A percentile compares a stretch with the other conserved stretches of the same genome.
Conservation (phyloP, 768 basidiomycete species). For the Calocera viscosa region DNA sequence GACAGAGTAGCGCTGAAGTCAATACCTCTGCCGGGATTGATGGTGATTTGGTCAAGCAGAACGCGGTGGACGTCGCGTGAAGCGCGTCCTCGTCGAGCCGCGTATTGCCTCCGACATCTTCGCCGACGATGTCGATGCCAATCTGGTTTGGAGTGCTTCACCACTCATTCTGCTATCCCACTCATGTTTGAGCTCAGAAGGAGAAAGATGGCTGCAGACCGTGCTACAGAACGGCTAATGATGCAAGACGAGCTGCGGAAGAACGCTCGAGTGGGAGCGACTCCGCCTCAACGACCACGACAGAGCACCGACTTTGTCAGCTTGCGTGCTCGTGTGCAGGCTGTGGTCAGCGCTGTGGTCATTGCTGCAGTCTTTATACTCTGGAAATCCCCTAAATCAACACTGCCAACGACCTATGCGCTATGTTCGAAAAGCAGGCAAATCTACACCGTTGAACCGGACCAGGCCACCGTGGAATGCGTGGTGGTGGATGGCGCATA, state of each 20-base stretch:
- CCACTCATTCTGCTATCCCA: background rate
- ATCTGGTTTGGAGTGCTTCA: background rate
- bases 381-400: background rate
- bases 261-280: background rate
- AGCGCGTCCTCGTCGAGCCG: background rate
- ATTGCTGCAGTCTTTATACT: background rate
- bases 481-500: conserved; percentile 40
- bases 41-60: background rate
- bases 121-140: background rate
- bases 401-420: conserved; percentile 31
- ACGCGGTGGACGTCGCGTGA: background rate
- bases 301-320: background rate
- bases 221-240: background rate
- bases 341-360: background rate
- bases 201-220: background rate
- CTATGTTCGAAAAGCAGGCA: conserved; percentile 42
- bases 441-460: conserved; percentile 60
- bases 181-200: background rate
- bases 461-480: conserved; percentile 44
- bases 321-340: background rate
- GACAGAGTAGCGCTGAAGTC: background rate
- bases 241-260: background rate
- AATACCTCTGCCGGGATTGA: background rate
- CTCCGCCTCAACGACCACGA: background rate
- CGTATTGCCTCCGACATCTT: conserved; percentile 1